Base-by-base conservation (phyloP, 768 basidiomycete species). In the Gloeopeniophorella convolvens region DNA sequence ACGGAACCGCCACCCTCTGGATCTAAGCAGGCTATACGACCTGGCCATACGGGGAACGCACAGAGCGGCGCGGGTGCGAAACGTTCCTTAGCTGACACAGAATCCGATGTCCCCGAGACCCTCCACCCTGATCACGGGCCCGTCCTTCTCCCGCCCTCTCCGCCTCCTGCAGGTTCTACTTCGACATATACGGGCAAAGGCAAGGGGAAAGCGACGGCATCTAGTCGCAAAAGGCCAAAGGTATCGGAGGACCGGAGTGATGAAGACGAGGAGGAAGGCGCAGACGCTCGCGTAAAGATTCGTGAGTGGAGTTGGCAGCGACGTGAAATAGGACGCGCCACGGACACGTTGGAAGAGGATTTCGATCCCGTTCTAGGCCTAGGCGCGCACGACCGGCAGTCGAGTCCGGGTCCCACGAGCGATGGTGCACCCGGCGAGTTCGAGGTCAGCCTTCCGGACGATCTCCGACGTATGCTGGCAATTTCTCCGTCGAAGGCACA, bases 141-240 rank as follows among this genome's bases (percentile, higher is more conserved):
- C 18, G 45, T 59, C 23, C 73, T 85, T 41, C 62, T 86, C 45
- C 82, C 83, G 6, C 84, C 85, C 15, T 85, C 86, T 15, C 85
- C 85, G n/a, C 80, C 82, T 15, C 73, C 75, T 3, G 66, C 58
- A 10, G 58, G 54, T 20, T 44, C 55, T 3, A 56, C 43, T 45
- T 48, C 59, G 12, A 49, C 56, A 21, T 52, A 52, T 4, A 46
- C 53, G 20, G 49, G 59, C 24, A 64, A 69, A 59, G 61, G 66
- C 21, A 78, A 73, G 59, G 68, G 64, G 31, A 76, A 70, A 51
- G 63, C 62, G 11, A 73, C 41, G 32, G 46, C 41, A 1, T 24
- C 55, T 37, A 55, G 57, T 49, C 68, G 77, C 52, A 84, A 82
- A 68, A 80, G 77, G 59, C 63, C 66, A 16, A 79, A 73, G 60